Percentiles rank a stretch among this genome's conserved stretches.
Conservation (phyloP, 2,329 filamentous ascomycete species). For the Dothidotthia symphoricarpi region DNA sequence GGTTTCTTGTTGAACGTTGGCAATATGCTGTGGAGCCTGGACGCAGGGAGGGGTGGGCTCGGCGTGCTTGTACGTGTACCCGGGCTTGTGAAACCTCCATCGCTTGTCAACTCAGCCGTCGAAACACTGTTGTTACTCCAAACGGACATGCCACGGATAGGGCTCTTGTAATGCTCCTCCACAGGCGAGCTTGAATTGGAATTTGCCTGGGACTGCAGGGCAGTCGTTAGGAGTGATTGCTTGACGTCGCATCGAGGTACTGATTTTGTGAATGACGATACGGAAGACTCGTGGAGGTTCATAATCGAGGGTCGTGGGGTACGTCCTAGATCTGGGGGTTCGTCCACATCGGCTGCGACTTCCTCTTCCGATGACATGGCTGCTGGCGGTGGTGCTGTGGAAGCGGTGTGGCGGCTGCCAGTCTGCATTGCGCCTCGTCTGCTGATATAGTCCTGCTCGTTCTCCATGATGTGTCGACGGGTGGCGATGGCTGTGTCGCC, state of each 20-base stretch:
- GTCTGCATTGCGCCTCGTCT: slow-evolving; percentile 33
- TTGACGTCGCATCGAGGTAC: slow-evolving; percentile 55
- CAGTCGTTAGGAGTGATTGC: slow-evolving; percentile 83
- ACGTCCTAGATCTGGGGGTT: slow-evolving; percentile 74
- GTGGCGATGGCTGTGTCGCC: slow-evolving; percentile 2
- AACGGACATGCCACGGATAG: slow-evolving; percentile 58
- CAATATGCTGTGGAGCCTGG: slow-evolving; percentile 44
- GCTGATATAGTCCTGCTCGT: slow-evolving; percentile 32
- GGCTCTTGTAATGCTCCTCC: slow-evolving; percentile 44
- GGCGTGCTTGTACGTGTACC: slow-evolving; percentile 77
- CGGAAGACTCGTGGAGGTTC: slow-evolving; percentile 40
- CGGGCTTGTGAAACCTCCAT: slow-evolving; percentile 85
- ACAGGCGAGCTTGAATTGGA: slow-evolving; percentile 42
- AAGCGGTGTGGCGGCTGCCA: slow-evolving; percentile 21
- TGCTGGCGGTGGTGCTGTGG: slow-evolving; percentile 22
- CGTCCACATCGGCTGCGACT: slow-evolving; percentile 72
- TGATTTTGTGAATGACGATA: slow-evolving; percentile 49
- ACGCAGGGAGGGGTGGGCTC: slow-evolving; percentile 74
- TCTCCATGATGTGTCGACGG: slow-evolving; percentile 27
- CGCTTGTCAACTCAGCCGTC: slow-evolving; percentile 90
- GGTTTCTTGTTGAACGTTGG: slow-evolving; percentile 41
- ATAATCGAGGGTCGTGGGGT: slow-evolving; percentile 45
- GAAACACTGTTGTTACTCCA: slow-evolving; percentile 81
- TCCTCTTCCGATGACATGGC: slow-evolving; percentile 57
- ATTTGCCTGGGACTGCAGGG: slow-evolving; percentile 61